A percentile compares a stretch with the other conserved stretches of the same genome.
Evolutionary conservation across 805 yeast genomes (phyloP).

Genomic region (Kazachstania taianensis): DNA sequence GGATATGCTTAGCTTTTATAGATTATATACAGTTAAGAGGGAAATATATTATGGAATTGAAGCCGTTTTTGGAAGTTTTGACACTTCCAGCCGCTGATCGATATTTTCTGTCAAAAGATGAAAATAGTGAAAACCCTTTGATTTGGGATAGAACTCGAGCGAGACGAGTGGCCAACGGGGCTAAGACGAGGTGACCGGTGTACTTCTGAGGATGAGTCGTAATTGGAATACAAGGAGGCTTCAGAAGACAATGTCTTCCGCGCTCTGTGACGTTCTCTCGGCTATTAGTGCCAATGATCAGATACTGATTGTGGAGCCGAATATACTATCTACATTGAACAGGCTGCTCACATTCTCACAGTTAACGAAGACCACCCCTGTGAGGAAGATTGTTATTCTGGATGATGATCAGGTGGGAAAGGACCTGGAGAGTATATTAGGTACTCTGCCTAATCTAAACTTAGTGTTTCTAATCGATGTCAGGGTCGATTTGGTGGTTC

Average conservation of each 20-base stretch:
- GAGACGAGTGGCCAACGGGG: too few species aligned
- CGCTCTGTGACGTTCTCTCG: slow-evolving; percentile 12
- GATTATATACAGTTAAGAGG: too few species aligned
- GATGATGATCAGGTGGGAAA: slow-evolving; percentile 13
- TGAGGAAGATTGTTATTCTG: slow-evolving; percentile 18
- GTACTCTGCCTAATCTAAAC: slow-evolving; percentile 4
- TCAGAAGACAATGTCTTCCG: slow-evolving; percentile 8
- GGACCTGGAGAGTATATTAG: slow-evolving; percentile 11
- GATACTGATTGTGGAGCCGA: slow-evolving; percentile 19
- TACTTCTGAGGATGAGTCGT: too few species aligned
- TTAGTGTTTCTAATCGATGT: slow-evolving; percentile 22
- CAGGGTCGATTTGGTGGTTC: slow-evolving; percentile 16
- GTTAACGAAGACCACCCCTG: slow-evolving; percentile 20
- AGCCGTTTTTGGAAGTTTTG: too few species aligned
- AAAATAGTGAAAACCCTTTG: too few species aligned
- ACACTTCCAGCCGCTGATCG: too few species aligned
- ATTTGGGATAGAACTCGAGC: too few species aligned
- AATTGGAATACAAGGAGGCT: slow-evolving; percentile 25
- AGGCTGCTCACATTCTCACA: slow-evolving; percentile 20
- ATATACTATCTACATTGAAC: slow-evolving; percentile 15
- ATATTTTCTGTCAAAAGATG: too few species aligned
- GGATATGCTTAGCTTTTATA: neutral
- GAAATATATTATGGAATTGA: too few species aligned
- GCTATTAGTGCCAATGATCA: slow-evolving; percentile 11
- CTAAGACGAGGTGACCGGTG: too few species aligned